Evolutionary conservation across 352 stramenopile species (phyloP), one percentile per base, ranked within the genome.

Genomic region (Globisporangium echinulatum): DNA sequence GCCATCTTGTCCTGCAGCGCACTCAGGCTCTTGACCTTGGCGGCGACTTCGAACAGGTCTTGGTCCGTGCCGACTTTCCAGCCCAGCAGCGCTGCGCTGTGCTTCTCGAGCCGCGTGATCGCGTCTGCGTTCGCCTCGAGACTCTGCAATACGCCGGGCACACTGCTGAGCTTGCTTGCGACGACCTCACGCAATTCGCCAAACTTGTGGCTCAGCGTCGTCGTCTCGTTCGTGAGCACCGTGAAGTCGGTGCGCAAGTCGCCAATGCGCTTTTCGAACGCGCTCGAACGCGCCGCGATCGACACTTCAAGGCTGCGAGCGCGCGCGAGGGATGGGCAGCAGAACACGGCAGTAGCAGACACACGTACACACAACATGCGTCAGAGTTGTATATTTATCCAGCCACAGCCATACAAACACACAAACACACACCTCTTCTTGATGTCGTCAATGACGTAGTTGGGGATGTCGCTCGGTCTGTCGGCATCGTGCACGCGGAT

Each of bases 41-140:
- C 48, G 1, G 63, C 64, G 13, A 87, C 58, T 42, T 88, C 77
- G 37, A 74, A 67, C 14, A 91, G 52, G 37, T 91, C 82, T 49
- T 85, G 70, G 43, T 90, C 82, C 15, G 86, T 68, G 48, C 68
- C 70, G 2, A 81, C 76, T 63, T 87, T 86, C 67, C 75, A 88
- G 7, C 72, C 75, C 5, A 90, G 62, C 43, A 91, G 51, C 38
- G 76, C 74, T 7, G 71, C 72, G 56, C 80, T 89, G 53, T 91
- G 79, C 62, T 87, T 82, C 56, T 93, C 84, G 11, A 93, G 70
- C 50, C 84, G 76, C 47, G 67, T 62, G 46, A 91, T 87, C 25
- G 79, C 78, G 11, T 85, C 75, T 36, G 68, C 54, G 37, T 79
- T 72, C 19, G 83, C 77, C 17, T 71, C 63, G 0, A 85, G 61